These are phyloP conservation scores for Stemphylium beticola DNA, from an alignment of 2,329 filamentous ascomycete genomes.

Conservation along the genomic window DNA sequence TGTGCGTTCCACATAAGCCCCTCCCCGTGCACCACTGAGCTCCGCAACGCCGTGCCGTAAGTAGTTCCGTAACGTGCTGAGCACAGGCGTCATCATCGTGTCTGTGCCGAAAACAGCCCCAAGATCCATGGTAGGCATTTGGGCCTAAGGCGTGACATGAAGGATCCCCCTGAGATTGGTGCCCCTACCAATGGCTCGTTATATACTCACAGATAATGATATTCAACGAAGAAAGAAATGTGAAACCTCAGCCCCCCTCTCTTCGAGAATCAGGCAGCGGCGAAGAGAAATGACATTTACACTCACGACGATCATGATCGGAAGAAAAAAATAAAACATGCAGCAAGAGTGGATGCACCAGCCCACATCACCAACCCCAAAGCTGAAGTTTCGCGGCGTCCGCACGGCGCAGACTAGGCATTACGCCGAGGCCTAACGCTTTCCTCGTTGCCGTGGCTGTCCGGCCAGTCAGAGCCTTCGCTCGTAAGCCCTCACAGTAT, in stretches of 20 bases:
- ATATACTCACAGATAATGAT: too few species aligned
- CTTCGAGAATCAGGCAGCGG: not conserved
- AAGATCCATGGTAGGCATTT: constrained; percentile 21
- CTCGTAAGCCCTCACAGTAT: constrained; percentile 1
- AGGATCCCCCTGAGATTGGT: not conserved
- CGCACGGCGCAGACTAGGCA: constrained; percentile 16
- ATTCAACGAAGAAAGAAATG: too few species aligned
- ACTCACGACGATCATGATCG: not conserved
- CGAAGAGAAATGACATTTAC: too few species aligned
- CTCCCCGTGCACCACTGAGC: constrained; percentile 27
- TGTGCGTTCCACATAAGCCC: constrained; percentile 25
- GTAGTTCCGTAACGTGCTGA: constrained; percentile 35
- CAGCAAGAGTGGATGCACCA: constrained; percentile 17
- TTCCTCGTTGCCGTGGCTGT: constrained; percentile 1
- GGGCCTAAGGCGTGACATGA: constrained; percentile 13
- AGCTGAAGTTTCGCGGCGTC: constrained; percentile 15
- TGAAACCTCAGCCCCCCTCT: not conserved
- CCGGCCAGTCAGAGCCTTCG: not conserved
- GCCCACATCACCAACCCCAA: constrained; percentile 22
- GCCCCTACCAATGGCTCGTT: not conserved
- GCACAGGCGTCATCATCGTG: constrained; percentile 32
- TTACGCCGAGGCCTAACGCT: constrained; percentile 22
- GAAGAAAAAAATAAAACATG: constrained; percentile 17
- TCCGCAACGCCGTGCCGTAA: constrained; percentile 29
- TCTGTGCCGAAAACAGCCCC: constrained; percentile 23